Evolutionary conservation across 108 stramenopile genomes (phyloP).

Genomic region (Nannochloropsis granulata): DNA sequence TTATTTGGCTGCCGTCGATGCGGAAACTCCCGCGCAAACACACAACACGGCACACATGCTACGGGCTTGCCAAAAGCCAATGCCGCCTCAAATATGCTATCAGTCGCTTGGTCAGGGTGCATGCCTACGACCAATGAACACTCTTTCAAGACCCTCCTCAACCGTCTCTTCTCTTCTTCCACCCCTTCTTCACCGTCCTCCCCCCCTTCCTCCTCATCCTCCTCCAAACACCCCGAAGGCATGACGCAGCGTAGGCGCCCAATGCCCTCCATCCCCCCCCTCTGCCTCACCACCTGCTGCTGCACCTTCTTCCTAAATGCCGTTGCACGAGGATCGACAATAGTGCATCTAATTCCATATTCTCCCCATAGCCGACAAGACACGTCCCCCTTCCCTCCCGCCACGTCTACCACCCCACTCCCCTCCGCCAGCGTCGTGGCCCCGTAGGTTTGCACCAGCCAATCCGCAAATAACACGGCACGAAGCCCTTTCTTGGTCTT

Average conservation of each 20-base stretch:
- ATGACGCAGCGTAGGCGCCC: not conserved
- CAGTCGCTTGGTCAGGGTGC: constrained; percentile 75
- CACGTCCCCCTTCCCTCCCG: constrained; percentile 66
- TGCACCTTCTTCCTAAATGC: not conserved
- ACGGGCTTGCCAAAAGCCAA: constrained; percentile 44
- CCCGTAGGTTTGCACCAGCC: constrained; percentile 10
- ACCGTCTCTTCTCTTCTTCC: not conserved
- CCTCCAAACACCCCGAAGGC: not conserved
- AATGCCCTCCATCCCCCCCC: not conserved
- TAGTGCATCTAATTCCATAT: constrained; percentile 44
- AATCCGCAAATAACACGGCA: not conserved
- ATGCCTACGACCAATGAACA: constrained; percentile 55
- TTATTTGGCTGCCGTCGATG: not conserved
- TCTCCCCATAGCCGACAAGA: constrained; percentile 49
- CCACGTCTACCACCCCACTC: constrained; percentile 50
- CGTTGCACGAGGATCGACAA: constrained; percentile 50
- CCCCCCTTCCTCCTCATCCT: not conserved
- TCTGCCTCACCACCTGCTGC: not conserved
- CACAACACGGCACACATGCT: constrained; percentile 38
- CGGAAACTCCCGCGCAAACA: constrained; percentile 13
- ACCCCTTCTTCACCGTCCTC: not conserved
- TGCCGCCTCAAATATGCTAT: constrained; percentile 51
- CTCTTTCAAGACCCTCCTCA: not conserved
- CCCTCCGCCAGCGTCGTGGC: not conserved
- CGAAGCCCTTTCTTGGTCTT: not conserved